phyloP scores from a whole-genome alignment of 768 basidiomycete species.

The Lentinula guzmanii region DNA sequence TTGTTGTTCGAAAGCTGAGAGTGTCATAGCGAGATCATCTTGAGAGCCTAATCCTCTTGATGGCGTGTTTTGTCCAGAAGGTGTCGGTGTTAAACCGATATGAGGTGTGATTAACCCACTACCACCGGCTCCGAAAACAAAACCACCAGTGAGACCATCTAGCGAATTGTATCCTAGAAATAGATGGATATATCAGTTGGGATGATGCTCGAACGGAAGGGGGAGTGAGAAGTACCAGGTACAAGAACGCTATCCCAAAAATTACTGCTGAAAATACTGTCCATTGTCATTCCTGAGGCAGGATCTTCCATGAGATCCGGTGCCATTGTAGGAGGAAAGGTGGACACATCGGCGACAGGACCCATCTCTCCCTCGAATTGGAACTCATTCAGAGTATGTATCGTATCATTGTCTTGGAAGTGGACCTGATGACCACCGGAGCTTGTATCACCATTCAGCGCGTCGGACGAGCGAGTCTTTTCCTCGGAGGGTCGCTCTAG shows the following conservation, averaged over 20 bases:
- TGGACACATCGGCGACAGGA: conserved; percentile 73
- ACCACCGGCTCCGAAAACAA: conserved; percentile 79
- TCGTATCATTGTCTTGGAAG: conserved; percentile 12
- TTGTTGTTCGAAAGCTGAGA: conserved; percentile 34
- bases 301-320: conserved; percentile 35
- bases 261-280: conserved; percentile 68
- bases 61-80: conserved; percentile 51
- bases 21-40: conserved; percentile 32
- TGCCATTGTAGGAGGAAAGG: conserved; percentile 86
- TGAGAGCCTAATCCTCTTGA: conserved; percentile 16
- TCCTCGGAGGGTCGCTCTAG: conserved; percentile 16
- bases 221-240: conserved; percentile 39
- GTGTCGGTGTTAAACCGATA: conserved; percentile 51
- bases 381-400: conserved; percentile 45
- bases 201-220: not conserved
- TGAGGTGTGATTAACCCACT: conserved; percentile 79
- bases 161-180: conserved; percentile 68
- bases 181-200: too few relatives aligned
- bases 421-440: not conserved
- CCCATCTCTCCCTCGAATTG: conserved; percentile 83
- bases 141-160: conserved; percentile 81
- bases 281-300: conserved; percentile 63
- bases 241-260: conserved; percentile 90
- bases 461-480: not conserved
- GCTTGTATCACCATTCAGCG: not conserved